These are phyloP conservation scores for Pythium aphanidermatum DNA, from an alignment of 352 stramenopile genomes.

Conservation along the genomic window DNA sequence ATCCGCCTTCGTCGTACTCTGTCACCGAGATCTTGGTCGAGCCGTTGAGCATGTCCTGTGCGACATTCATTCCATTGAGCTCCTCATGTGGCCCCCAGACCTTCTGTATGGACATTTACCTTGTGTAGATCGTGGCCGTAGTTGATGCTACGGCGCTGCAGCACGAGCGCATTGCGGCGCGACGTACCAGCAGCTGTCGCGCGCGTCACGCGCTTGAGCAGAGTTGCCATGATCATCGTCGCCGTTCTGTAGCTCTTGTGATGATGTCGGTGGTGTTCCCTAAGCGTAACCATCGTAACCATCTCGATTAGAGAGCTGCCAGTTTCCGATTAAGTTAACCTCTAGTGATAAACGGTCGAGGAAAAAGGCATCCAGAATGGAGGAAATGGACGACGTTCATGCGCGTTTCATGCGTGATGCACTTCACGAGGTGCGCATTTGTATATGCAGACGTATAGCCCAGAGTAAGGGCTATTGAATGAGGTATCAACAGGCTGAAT, in stretches of 20 bases:
- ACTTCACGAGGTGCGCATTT: slow-evolving; percentile 43
- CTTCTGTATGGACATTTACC: slow-evolving; percentile 17
- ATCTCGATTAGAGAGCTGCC: too few species aligned
- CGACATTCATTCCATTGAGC: neutral
- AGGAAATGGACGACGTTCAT: slow-evolving; percentile 18
- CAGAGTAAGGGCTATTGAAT: too few species aligned
- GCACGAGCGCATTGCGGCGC: slow-evolving; percentile 6
- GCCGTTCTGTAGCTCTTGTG: too few species aligned
- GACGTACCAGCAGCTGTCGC: too few species aligned
- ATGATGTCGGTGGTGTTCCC: neutral
- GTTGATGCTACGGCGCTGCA: slow-evolving; percentile 54
- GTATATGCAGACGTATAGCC: too few species aligned
- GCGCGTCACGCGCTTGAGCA: too few species aligned
- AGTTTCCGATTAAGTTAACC: slow-evolving; percentile 18
- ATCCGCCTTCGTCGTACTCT: slow-evolving; percentile 82
- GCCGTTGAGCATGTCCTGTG: slow-evolving; percentile 78
- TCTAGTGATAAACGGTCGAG: neutral
- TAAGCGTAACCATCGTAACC: too few species aligned
- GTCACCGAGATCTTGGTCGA: slow-evolving; percentile 73
- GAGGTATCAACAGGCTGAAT: too few species aligned
- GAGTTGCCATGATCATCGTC: too few species aligned
- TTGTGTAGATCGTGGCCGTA: slow-evolving; percentile 85
- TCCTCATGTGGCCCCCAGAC: too few species aligned
- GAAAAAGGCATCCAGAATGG: slow-evolving; percentile 8
- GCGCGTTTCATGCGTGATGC: slow-evolving; percentile 69